phyloP scores from a whole-genome alignment of 345 rosid genomes.

The Syzygium jambos region DNA sequence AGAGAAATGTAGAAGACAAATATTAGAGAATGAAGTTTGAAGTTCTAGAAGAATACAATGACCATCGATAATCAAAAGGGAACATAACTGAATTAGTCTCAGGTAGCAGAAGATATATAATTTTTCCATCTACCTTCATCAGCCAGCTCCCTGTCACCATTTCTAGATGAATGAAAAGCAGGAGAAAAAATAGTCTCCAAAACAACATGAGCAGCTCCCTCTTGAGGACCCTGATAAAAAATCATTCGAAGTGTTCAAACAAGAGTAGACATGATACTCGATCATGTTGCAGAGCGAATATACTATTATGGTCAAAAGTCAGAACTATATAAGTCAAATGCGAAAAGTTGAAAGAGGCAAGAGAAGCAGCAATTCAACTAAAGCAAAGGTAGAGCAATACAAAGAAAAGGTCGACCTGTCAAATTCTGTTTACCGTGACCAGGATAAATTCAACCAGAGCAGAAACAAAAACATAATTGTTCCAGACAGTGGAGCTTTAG shows the following conservation, averaged over 20 bases:
- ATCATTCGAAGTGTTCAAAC: not conserved
- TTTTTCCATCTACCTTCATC: constrained; percentile 27
- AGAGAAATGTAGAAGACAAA: not conserved
- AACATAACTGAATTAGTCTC: not conserved
- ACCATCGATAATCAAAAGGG: not conserved
- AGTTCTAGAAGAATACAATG: not conserved
- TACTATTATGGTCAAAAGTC: not conserved
- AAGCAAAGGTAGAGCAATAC: not conserved
- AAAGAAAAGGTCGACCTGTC: not conserved
- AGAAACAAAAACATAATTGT: not conserved
- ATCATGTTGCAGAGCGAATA: not conserved
- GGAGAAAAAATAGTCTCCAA: constrained; percentile 59
- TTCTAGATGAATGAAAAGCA: constrained; percentile 37
- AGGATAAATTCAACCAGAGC: not conserved
- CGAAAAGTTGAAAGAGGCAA: not conserved
- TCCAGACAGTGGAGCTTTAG: not conserved
- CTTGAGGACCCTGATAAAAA: constrained; percentile 31
- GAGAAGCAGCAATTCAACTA: not conserved
- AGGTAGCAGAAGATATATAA: not conserved
- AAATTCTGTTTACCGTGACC: not conserved
- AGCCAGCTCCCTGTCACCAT: constrained; percentile 21
- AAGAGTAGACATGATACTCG: not conserved
- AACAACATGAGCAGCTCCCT: constrained; percentile 13
- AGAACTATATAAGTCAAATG: not conserved
- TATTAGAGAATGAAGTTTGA: not conserved